Percentiles rank a stretch among this genome's conserved stretches.
Conservation (phyloP, 2,329 filamentous ascomycete genomes). For the Phoma sp. region DNA sequence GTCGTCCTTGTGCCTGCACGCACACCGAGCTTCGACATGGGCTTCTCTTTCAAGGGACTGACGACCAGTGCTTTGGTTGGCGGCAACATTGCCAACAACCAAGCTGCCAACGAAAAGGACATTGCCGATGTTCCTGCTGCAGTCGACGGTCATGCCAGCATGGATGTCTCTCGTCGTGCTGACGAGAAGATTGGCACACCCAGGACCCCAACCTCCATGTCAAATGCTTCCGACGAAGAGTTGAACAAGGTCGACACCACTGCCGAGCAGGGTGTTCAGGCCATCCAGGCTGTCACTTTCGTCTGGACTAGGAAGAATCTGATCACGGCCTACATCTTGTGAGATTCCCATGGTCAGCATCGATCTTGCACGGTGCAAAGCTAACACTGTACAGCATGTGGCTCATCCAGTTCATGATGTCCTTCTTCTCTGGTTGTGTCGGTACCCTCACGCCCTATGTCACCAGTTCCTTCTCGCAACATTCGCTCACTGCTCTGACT, state of each 20-base stretch:
- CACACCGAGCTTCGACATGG: constrained; percentile 28
- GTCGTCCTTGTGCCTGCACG: constrained; percentile 6
- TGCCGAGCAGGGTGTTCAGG: constrained; percentile 39
- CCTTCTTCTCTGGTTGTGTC: constrained; percentile 52
- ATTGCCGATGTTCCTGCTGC: constrained; percentile 38
- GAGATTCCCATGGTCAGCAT: constrained; percentile 6
- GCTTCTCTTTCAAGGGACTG: constrained; percentile 41
- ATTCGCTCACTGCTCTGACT: constrained; percentile 49
- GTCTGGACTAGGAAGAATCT: constrained; percentile 39
- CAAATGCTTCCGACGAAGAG: constrained; percentile 35
- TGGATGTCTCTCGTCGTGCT: constrained; percentile 24
- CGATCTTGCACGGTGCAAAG: neutral
- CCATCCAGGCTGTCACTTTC: constrained; percentile 35
- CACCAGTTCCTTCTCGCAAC: constrained; percentile 45
- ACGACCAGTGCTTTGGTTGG: constrained; percentile 35
- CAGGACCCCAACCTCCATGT: constrained; percentile 17
- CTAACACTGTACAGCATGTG: constrained; percentile 37
- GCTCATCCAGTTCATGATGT: constrained; percentile 57
- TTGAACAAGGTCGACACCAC: constrained; percentile 41
- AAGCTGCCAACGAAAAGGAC: constrained; percentile 29
- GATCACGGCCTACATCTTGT: constrained; percentile 39
- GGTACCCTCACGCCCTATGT: constrained; percentile 52
- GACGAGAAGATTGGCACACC: constrained; percentile 41
- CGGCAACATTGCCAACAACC: constrained; percentile 18
- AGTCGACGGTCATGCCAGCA: constrained; percentile 38